Conservation (phyloP, 2,329 filamentous ascomycete genomes). For the Microsporum canis region DNA sequence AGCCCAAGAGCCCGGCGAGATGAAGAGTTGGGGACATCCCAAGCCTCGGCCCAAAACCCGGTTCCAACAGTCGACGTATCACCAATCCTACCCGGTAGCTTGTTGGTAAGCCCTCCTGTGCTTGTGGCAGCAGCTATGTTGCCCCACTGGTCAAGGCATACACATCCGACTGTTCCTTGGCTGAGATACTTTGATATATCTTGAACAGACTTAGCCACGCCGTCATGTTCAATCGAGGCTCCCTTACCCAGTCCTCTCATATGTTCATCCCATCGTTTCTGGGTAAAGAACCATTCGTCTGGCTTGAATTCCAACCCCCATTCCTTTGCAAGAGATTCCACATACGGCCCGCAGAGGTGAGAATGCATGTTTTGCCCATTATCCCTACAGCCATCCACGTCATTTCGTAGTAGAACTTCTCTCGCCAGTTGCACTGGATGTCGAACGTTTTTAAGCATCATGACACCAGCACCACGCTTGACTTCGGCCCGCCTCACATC, state of each 20-base stretch:
- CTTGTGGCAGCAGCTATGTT: conserved; percentile 57
- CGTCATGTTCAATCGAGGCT: conserved; percentile 18
- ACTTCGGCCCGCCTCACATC: conserved; percentile 41
- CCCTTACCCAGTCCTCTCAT: conserved; percentile 40
- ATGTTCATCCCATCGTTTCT: conserved; percentile 69
- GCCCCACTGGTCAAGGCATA: conserved; percentile 66
- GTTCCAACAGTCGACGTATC: conserved; percentile 76
- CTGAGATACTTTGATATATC: conserved; percentile 47
- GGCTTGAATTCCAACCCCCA: conserved; percentile 58
- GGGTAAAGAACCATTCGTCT: conserved; percentile 65
- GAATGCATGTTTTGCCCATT: conserved; percentile 43
- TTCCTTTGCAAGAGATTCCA: conserved; percentile 54
- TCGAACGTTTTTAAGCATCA: conserved; percentile 60
- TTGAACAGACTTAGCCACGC: conserved; percentile 35
- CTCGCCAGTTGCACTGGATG: conserved; percentile 68
- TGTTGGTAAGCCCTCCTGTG: conserved; percentile 76
- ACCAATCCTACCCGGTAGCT: conserved; percentile 70
- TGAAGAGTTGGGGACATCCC: conserved; percentile 41
- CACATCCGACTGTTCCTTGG: conserved; percentile 74
- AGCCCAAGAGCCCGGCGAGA: conserved; percentile 42
- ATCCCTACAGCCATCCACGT: conserved; percentile 42
- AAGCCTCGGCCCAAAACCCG: conserved; percentile 84
- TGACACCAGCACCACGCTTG: conserved; percentile 69
- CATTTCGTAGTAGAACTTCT: conserved; percentile 50
- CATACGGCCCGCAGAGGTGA: conserved; percentile 55